Evolutionary conservation across 352 stramenopile genomes (phyloP).

Genomic region (Pythium aristosporum): DNA sequence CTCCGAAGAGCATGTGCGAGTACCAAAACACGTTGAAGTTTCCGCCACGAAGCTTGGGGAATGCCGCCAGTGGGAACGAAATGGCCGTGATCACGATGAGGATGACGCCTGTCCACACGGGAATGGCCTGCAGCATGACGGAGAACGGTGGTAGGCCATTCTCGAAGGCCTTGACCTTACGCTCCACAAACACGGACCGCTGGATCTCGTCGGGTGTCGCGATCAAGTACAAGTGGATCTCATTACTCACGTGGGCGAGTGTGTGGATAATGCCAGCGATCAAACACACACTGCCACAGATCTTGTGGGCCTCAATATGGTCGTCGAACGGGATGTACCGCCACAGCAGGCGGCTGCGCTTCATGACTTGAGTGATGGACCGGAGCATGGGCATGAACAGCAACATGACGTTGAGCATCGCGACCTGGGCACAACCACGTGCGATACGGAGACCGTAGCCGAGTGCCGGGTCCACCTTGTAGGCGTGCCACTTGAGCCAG

Average conservation of each 20-base stretch:
- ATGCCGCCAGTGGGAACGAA: constrained; percentile 3
- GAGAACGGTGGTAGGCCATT: constrained; percentile 1
- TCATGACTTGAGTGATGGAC: constrained; percentile 3
- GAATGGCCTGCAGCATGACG: not conserved
- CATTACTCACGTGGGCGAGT: not conserved
- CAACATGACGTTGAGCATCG: constrained; percentile 7
- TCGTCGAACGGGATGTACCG: constrained; percentile 12
- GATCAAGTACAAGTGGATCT: constrained; percentile 6
- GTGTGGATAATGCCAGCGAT: constrained; percentile 4
- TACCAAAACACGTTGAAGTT: constrained; percentile 15
- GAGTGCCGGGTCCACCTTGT: constrained; percentile 13
- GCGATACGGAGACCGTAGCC: constrained; percentile 8
- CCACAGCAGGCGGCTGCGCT: constrained; percentile 3
- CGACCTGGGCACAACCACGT: constrained; percentile 1
- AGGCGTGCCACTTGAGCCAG: constrained; percentile 1
- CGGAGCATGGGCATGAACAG: constrained; percentile 8
- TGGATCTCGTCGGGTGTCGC: constrained; percentile 7
- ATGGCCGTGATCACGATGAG: constrained; percentile 8
- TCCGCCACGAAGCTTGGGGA: not conserved
- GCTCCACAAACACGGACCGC: constrained; percentile 1
- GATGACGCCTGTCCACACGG: constrained; percentile 1
- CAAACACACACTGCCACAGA: constrained; percentile 10
- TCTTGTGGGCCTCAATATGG: constrained; percentile 2
- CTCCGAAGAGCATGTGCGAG: constrained; percentile 9
- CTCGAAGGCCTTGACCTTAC: not conserved